Evolutionary conservation across 352 stramenopile genomes (phyloP).

Genomic region (Globisporangium solare): DNA sequence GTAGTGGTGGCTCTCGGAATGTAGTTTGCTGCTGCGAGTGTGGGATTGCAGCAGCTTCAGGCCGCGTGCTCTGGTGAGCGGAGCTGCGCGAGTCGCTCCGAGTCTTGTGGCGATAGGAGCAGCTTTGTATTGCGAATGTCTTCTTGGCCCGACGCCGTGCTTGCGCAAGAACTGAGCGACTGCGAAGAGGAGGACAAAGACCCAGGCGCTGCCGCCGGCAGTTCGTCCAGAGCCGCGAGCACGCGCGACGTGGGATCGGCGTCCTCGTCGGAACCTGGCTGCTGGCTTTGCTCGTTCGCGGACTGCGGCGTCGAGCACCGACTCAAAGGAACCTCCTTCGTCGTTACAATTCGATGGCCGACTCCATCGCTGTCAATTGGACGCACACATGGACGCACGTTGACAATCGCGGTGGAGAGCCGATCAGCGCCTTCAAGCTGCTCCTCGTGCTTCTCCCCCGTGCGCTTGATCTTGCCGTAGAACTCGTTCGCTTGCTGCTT

Average conservation of each 20-base stretch:
- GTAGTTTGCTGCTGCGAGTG: not conserved
- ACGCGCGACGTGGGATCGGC: conserved; percentile 50
- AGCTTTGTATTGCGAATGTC: conserved; percentile 3
- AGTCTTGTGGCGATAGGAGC: conserved; percentile 6
- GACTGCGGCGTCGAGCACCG: conserved; percentile 32
- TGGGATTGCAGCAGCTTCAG: not conserved
- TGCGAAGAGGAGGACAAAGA: not conserved
- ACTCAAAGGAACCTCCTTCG: conserved; percentile 19
- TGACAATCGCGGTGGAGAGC: conserved; percentile 45
- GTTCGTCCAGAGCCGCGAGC: conserved; percentile 46
- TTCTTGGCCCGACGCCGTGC: not conserved
- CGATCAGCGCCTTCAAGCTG: not conserved
- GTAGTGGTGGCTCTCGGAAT: not conserved
- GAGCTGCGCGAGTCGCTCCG: conserved; percentile 3
- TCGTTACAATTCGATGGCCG: conserved; percentile 13
- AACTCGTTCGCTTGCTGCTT: conserved; percentile 34
- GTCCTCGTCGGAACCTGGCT: conserved; percentile 35
- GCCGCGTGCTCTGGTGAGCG: conserved; percentile 1
- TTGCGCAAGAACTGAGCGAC: not conserved
- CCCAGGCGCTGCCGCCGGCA: conserved; percentile 8
- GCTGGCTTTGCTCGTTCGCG: conserved; percentile 5
- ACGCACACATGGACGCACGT: conserved; percentile 55
- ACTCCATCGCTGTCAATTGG: conserved; percentile 35
- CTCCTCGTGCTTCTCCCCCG: conserved; percentile 1
- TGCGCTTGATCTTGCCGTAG: conserved; percentile 46